Percentiles rank a stretch among this genome's conserved stretches.
Conservation (phyloP, 495 filamentous ascomycete species). For the Saxophila tyrrhenica region DNA sequence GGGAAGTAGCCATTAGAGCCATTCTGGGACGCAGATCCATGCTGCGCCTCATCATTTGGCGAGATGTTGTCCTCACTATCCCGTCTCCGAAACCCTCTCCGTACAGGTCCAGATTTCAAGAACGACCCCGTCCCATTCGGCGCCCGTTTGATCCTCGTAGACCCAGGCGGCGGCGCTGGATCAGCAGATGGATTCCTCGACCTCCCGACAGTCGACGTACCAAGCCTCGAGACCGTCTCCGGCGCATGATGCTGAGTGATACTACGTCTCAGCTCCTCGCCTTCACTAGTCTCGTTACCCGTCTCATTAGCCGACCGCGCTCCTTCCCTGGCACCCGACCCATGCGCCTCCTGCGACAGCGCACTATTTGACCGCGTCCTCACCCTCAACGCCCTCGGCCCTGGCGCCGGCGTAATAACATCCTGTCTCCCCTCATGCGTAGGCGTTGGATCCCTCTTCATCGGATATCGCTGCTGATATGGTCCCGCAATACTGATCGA, state of each 20-base stretch:
- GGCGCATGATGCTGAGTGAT: constrained; percentile 9
- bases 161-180: constrained; percentile 11
- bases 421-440: constrained; percentile 5
- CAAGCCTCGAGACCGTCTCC: constrained; percentile 8
- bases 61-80: constrained; percentile 22
- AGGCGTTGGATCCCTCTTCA: constrained; percentile 12
- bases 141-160: constrained; percentile 18
- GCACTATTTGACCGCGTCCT: constrained; percentile 16
- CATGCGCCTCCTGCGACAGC: constrained; percentile 15
- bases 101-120: constrained; percentile 17
- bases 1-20: constrained; percentile 6
- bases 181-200: constrained; percentile 17
- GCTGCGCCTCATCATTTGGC: constrained; percentile 13
- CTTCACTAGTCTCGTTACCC: neutral
- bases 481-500: constrained; percentile 17
- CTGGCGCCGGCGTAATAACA: constrained; percentile 20
- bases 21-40: constrained; percentile 7
- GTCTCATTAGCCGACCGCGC: neutral
- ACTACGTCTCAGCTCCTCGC: constrained; percentile 3
- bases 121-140: constrained; percentile 17
- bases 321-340: constrained; percentile 1
- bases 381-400: constrained; percentile 11
- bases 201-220: constrained; percentile 8
- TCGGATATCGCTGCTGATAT: constrained; percentile 8
- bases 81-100: constrained; percentile 20